A percentile compares a stretch with the other conserved stretches of the same genome.
Conservation (phyloP, 2,329 filamentous ascomycete genomes). For the Claviceps monticola region DNA sequence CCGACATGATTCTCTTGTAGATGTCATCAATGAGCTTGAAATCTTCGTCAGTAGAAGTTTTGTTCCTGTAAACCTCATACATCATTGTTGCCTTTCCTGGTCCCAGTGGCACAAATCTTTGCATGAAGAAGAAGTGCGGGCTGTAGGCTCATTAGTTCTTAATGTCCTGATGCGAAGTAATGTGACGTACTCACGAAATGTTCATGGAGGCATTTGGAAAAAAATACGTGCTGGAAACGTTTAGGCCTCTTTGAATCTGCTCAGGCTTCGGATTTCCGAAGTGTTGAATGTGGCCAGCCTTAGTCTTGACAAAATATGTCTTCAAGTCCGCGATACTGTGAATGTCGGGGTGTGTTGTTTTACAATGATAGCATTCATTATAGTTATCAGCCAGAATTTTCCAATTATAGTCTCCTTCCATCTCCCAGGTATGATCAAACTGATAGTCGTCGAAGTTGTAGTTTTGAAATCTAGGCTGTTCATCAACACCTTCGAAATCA, state of each 20-base stretch:
- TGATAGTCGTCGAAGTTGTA: constrained; percentile 39
- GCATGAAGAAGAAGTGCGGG: constrained; percentile 50
- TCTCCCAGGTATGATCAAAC: constrained; percentile 44
- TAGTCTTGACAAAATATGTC: constrained; percentile 37
- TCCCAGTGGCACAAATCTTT: constrained; percentile 43
- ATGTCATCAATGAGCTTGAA: constrained; percentile 43
- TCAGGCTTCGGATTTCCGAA: constrained; percentile 31
- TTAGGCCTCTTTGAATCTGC: constrained; percentile 32
- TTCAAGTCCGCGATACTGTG: constrained; percentile 41
- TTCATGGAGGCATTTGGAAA: constrained; percentile 38
- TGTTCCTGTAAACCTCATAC: constrained; percentile 51
- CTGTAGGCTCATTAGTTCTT: constrained; percentile 14
- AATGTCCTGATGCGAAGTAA: neutral
- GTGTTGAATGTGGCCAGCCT: constrained; percentile 35
- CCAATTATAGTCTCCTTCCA: constrained; percentile 45
- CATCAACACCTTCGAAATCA: constrained; percentile 34
- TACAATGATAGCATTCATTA: constrained; percentile 54
- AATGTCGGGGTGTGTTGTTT: constrained; percentile 44
- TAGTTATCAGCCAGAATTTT: constrained; percentile 50
- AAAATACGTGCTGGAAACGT: constrained; percentile 32
- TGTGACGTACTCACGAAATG: constrained; percentile 28
- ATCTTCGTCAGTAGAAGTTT: constrained; percentile 41
- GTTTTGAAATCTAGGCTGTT: constrained; percentile 27
- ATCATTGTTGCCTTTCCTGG: constrained; percentile 39
- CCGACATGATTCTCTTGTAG: constrained; percentile 49